Evolutionary conservation across 495 filamentous ascomycete genomes (phyloP).

Genomic region (Apiosordaria backusii): DNA sequence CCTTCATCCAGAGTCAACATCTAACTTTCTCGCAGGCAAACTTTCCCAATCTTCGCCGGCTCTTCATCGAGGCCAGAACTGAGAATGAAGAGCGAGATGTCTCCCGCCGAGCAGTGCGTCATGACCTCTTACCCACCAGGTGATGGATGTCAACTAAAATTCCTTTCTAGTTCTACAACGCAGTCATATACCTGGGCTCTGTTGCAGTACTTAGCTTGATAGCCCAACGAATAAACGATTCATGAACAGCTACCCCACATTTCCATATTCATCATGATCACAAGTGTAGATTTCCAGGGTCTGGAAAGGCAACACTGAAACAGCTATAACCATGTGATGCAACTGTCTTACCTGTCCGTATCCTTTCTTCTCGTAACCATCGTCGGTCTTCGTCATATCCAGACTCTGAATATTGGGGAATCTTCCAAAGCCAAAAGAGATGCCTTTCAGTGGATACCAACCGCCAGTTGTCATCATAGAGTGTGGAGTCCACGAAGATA

Average conservation of each 20-base stretch:
- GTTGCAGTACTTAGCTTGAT: conserved; percentile 89
- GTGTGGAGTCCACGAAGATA: not conserved
- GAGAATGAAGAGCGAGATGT: conserved; percentile 94
- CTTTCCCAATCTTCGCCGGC: conserved; percentile 89
- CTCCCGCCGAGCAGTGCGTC: conserved; percentile 81
- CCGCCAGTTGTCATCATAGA: not conserved
- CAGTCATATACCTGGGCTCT: conserved; percentile 91
- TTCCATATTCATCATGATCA: not conserved
- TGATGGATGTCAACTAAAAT: conserved; percentile 10
- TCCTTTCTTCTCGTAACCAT: not conserved
- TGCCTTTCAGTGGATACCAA: not conserved
- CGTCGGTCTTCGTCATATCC: not conserved
- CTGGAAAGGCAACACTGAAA: too few relatives aligned
- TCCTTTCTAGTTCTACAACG: conserved; percentile 83
- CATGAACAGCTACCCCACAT: conserved; percentile 21
- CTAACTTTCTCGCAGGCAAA: conserved; percentile 55
- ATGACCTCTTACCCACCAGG: not conserved
- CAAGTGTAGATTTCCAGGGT: not conserved
- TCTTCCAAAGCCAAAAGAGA: not conserved
- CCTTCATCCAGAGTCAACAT: not conserved
- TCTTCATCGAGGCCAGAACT: conserved; percentile 92
- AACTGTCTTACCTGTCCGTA: not conserved
- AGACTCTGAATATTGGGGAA: not conserved
- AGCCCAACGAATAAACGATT: conserved; percentile 63
- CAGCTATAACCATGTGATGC: too few relatives aligned